These are phyloP conservation scores for Ploettnerulaceae sp. DNA, from an alignment of 2,329 filamentous ascomycete species.

Conservation along the genomic window DNA sequence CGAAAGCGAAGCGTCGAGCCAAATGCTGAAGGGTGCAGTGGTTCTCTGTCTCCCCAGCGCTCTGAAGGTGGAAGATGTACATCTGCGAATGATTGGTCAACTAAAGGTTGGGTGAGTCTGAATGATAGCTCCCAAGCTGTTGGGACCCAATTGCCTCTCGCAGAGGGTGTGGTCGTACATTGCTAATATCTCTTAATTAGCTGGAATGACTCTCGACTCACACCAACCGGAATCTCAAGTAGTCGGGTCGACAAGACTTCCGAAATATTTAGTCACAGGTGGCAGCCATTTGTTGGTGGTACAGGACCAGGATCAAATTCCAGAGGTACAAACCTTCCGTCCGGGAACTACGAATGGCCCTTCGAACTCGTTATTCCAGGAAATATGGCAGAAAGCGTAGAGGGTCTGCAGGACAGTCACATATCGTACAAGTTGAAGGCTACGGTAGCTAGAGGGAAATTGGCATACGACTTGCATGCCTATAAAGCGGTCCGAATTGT, in stretches of 20 bases:
- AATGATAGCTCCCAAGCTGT: neutral
- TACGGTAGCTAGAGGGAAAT: constrained; percentile 78
- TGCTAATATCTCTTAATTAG: constrained; percentile 31
- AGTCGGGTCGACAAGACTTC: constrained; percentile 55
- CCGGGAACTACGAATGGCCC: constrained; percentile 80
- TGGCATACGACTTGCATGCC: constrained; percentile 79
- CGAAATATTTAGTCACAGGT: constrained; percentile 63
- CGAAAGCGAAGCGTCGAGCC: constrained; percentile 70
- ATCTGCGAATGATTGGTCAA: constrained; percentile 65
- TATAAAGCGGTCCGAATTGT: constrained; percentile 76
- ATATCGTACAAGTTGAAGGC: constrained; percentile 90
- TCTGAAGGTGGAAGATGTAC: constrained; percentile 67
- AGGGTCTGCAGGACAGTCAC: constrained; percentile 80
- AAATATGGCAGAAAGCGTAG: constrained; percentile 76
- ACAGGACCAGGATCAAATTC: constrained; percentile 41
- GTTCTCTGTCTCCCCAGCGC: constrained; percentile 68
- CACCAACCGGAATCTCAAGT: constrained; percentile 53
- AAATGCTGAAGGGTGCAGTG: constrained; percentile 67
- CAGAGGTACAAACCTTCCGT: constrained; percentile 55
- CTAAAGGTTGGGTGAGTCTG: constrained; percentile 61
- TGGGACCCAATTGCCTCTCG: no score
- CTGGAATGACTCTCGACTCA: constrained; percentile 49
- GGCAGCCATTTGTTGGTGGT: constrained; percentile 59
- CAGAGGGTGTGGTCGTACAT: neutral
- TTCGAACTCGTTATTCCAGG: constrained; percentile 73